These are phyloP conservation scores for Helotiales sp. DNA, from an alignment of 2,329 filamentous ascomycete species.

Conservation along the genomic window DNA sequence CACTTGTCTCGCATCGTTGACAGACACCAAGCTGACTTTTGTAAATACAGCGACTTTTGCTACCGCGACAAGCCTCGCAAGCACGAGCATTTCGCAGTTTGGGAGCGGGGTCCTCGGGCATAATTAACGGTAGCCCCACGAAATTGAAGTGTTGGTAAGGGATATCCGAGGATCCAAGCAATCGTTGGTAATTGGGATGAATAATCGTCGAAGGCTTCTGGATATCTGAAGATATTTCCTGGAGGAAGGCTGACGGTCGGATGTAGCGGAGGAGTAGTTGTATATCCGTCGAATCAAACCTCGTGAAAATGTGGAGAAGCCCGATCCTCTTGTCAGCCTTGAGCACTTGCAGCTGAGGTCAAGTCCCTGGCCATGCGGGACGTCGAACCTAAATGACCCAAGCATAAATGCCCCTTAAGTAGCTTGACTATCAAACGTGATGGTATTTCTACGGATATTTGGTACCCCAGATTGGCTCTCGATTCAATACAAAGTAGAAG, in stretches of 20 bases:
- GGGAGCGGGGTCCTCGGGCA: conserved; percentile 11
- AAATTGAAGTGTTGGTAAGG: no score
- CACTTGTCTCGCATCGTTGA: conserved; percentile 29
- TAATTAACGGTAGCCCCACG: not conserved
- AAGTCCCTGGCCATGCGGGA: no score
- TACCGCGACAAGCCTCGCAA: conserved; percentile 33
- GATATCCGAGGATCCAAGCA: no score
- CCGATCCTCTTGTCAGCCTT: not conserved
- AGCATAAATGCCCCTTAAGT: no score
- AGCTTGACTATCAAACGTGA: no score
- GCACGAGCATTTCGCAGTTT: conserved; percentile 32
- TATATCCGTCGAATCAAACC: not conserved
- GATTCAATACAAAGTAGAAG: no score
- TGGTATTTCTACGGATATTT: no score
- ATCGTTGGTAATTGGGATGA: not conserved
- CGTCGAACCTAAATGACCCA: no score
- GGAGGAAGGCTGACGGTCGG: not conserved
- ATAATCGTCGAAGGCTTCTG: not conserved
- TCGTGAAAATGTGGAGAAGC: not conserved
- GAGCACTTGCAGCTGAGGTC: no score
- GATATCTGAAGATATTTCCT: no score
- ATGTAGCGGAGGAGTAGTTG: not conserved
- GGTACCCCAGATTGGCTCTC: no score
- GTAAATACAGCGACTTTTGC: conserved; percentile 33
- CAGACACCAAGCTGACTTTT: conserved; percentile 21